Percentiles rank a stretch among this genome's conserved stretches.
These are phyloP conservation scores for Lepiota brunneoincarnata DNA, from an alignment of 768 basidiomycete species.

Conservation along the genomic window DNA sequence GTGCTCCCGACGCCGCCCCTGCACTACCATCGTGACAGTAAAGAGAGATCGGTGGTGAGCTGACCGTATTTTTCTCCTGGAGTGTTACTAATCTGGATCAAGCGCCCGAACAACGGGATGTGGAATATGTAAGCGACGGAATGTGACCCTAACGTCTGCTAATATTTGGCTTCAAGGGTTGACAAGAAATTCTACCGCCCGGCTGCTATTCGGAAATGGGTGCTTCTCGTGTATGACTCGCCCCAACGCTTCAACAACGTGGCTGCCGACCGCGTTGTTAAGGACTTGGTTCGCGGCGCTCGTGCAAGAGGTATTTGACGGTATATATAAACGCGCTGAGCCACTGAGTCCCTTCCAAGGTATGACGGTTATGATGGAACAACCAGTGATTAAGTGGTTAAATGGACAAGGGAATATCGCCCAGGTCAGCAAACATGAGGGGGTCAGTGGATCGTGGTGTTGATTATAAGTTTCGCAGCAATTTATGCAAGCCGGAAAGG, in stretches of 20 bases:
- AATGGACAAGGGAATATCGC: slow-evolving; percentile 57
- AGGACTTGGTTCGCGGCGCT: slow-evolving; percentile 46
- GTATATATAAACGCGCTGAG: slow-evolving; percentile 34
- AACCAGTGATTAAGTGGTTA: slow-evolving; percentile 49
- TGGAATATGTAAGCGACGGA: slow-evolving; percentile 62
- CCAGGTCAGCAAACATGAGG: slow-evolving; percentile 17
- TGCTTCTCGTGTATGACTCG: slow-evolving; percentile 63
- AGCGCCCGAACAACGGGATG: slow-evolving; percentile 58
- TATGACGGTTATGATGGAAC: slow-evolving; percentile 47
- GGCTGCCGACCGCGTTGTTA: slow-evolving; percentile 50
- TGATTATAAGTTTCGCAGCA: slow-evolving; percentile 31
- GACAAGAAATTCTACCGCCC: slow-evolving; percentile 68
- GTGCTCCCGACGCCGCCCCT: slow-evolving; percentile 58
- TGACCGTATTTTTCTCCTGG: not conserved
- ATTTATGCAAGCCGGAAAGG: slow-evolving; percentile 49
- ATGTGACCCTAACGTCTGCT: slow-evolving; percentile 15
- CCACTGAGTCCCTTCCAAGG: slow-evolving; percentile 47
- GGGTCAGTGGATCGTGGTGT: slow-evolving; percentile 27
- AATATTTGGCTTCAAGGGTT: slow-evolving; percentile 39
- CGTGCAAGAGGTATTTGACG: slow-evolving; percentile 51
- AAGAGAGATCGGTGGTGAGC: slow-evolving; percentile 51
- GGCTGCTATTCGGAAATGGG: slow-evolving; percentile 52
- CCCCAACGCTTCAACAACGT: slow-evolving; percentile 46
- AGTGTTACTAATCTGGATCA: not conserved
- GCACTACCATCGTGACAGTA: slow-evolving; percentile 55